Percentiles rank a stretch among this genome's conserved stretches.
Conservation (phyloP, 192 early-diverging fungal species). For the Haplosporangium gracile region DNA sequence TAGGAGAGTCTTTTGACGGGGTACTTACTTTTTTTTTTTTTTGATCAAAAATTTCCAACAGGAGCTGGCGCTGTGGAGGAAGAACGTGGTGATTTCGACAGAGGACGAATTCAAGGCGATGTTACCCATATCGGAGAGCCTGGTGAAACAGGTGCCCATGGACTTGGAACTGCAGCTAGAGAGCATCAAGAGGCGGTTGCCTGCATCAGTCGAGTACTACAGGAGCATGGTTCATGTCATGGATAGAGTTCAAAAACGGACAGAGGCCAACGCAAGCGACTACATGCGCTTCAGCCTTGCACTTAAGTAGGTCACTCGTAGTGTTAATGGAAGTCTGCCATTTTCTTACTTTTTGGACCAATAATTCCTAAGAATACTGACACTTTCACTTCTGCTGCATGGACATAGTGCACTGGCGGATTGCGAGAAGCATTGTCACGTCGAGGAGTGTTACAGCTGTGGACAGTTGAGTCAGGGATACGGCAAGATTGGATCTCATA, state of each 20-base stretch:
- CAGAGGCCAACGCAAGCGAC: slow-evolving; percentile 72
- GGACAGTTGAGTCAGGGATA: slow-evolving; percentile 58
- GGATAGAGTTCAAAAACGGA: slow-evolving; percentile 71
- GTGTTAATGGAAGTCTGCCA: not conserved
- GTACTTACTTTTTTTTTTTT: too few species aligned
- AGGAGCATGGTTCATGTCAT: slow-evolving; percentile 68
- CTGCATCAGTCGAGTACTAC: slow-evolving; percentile 66
- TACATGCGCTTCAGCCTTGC: slow-evolving; percentile 67
- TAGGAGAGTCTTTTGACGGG: not conserved
- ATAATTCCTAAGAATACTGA: not conserved
- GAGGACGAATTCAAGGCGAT: slow-evolving; percentile 68
- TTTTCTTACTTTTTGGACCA: not conserved
- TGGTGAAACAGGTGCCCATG: slow-evolving; percentile 44
- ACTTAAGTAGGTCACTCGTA: slow-evolving; percentile 59
- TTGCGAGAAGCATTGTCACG: slow-evolving; percentile 64
- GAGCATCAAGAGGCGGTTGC: slow-evolving; percentile 57
- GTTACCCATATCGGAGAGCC: slow-evolving; percentile 14
- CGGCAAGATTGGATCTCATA: slow-evolving; percentile 44
- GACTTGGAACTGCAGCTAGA: slow-evolving; percentile 67
- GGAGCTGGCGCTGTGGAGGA: slow-evolving; percentile 71
- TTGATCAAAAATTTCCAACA: slow-evolving; percentile 19
- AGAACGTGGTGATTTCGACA: slow-evolving; percentile 61
- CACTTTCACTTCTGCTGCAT: not conserved
- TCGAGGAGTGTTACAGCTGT: slow-evolving; percentile 69
- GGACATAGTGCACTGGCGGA: slow-evolving; percentile 63